Evolutionary conservation across 257 asterid species (phyloP), one percentile per base, ranked within the genome.

Genomic region (Henckelia pumila): DNA sequence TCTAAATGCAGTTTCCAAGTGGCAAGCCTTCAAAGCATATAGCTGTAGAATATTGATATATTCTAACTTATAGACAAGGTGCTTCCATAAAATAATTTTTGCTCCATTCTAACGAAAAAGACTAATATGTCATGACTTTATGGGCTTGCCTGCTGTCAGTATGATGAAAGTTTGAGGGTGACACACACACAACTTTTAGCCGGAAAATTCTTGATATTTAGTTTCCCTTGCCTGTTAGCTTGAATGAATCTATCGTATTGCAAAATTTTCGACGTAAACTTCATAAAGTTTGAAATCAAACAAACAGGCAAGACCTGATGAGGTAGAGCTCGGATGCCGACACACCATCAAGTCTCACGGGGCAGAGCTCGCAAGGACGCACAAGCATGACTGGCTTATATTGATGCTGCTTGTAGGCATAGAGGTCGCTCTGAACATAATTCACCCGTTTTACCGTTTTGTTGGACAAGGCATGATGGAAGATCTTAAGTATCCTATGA

Each of bases 341-440:
- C 87, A 84, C 44, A 79, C 85, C 19, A 30, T 84, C 19, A 78
- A 81, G 75, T 70, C 72, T 26, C 87, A 84, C 50, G 90, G 90
- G 70, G 61, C 44, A 47, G 76, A 72, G 66, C 76, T 84, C 17
- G 84, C 80, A 52, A 80, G 58, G 66, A 25, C 66, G 63, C 85
- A 84, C 83, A 75, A 73, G 82, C 87, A 75, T 13, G 90, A 84
- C 68, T 84, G 90, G 90, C 32, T 84, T 64, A 84, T 84, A 74
- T 78, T 84, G 56, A 7, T 80, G 44, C 73, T 84, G 33, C 85
- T 84, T 62, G 75, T 53, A 58, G 84, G 49, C 59, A 74, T 82
- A 32, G 87, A 77, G 40, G n/a, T 82, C 28, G 49, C 72, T 67
- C 60, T 84, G 25, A 73, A 77, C 64, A 70, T 82, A 56, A 84